Base-by-base conservation (phyloP, 805 yeast species). In the Nakazawaea wyomingensis region DNA sequence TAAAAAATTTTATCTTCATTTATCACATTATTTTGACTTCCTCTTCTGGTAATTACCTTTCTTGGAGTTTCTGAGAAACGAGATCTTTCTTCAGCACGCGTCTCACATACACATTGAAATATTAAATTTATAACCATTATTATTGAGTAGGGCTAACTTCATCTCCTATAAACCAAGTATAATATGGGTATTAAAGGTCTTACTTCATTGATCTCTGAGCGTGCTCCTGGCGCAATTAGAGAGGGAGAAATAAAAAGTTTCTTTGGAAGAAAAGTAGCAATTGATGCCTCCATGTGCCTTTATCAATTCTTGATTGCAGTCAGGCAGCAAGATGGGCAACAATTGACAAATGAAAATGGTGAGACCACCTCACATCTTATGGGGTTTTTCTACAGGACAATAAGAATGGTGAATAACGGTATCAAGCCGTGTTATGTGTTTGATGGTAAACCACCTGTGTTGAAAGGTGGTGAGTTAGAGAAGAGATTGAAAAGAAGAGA, bases 291-390 rank as follows among this genome's bases (percentile, higher is more conserved):
- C 8, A 93, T 93, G 99, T 88, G 96, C 51, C 71, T 93, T 32
- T 93, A 93, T 60, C 99, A 93, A 63, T 93, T 91, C 57, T 71
- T 93, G 38, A 90, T 93, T 56, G 97, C 98, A 0, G 99, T 93
- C 4, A 76, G 99, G 57, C 98, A 91, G 54, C 89, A 85, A 45
- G 98, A 93, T 56, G 99, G 99, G n/a, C 88, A 80, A 49, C 95
- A 89, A 59, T 70, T 93, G 56, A 81, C 93, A 19, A 84, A 78
- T 49, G 96, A 86, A 31, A 77, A 77, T 16, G 99, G 99, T 34
- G 96, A 88, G 49, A 91, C 97, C 2, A 85, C 82, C 1, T 85
- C 96, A 0, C 99, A 93, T 61, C 62, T 93, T 45, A 89, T 90
- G 84, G 99, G 99, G 2, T 85, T 93, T 75, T 93, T 93, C 61